Evolutionary conservation across 1,284 basidiomycete species (phyloP).

Genomic region (Wallemia hederae): DNA sequence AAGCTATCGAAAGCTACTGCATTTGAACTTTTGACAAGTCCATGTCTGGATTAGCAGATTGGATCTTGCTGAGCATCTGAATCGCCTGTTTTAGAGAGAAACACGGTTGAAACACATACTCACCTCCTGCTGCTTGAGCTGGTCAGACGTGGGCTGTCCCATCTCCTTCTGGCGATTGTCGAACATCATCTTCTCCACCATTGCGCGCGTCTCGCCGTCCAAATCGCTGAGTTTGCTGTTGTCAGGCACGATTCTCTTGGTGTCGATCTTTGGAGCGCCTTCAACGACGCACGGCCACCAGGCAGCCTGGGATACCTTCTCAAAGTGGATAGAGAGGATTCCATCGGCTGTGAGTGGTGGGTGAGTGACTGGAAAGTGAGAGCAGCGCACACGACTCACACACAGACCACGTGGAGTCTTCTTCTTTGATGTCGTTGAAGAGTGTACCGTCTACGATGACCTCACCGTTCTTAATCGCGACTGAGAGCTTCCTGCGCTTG

Average conservation of each 20-base stretch:
- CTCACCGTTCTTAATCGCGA: slow-evolving; percentile 59
- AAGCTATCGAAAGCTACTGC: slow-evolving; percentile 19
- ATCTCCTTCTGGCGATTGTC: slow-evolving; percentile 97
- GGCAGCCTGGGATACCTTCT: slow-evolving; percentile 56
- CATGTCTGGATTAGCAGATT: slow-evolving; percentile 65
- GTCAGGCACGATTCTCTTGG: slow-evolving; percentile 77
- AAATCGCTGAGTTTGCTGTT: slow-evolving; percentile 90
- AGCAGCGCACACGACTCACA: slow-evolving; percentile 23
- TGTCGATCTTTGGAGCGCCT: slow-evolving; percentile 89
- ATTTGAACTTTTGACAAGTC: slow-evolving; percentile 82
- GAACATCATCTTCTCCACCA: slow-evolving; percentile 99
- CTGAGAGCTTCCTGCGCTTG: slow-evolving; percentile 48
- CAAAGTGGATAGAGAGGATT: slow-evolving; percentile 26
- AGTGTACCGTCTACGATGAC: slow-evolving; percentile 69
- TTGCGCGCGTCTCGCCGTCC: slow-evolving; percentile 75
- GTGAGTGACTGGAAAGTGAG: not conserved
- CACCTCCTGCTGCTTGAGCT: slow-evolving; percentile 63
- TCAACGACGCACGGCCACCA: slow-evolving; percentile 98
- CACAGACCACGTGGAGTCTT: slow-evolving; percentile 91
- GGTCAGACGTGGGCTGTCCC: slow-evolving; percentile 77
- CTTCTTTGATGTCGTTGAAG: slow-evolving; percentile 72
- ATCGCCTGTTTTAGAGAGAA: not conserved
- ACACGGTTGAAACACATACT: slow-evolving; percentile 7
- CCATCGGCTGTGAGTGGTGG: not conserved
- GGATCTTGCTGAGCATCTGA: slow-evolving; percentile 62